Percentiles rank a stretch among this genome's conserved stretches.
Evolutionary conservation across 805 yeast genomes (phyloP).

Genomic region (Brettanomyces naardenensis): DNA sequence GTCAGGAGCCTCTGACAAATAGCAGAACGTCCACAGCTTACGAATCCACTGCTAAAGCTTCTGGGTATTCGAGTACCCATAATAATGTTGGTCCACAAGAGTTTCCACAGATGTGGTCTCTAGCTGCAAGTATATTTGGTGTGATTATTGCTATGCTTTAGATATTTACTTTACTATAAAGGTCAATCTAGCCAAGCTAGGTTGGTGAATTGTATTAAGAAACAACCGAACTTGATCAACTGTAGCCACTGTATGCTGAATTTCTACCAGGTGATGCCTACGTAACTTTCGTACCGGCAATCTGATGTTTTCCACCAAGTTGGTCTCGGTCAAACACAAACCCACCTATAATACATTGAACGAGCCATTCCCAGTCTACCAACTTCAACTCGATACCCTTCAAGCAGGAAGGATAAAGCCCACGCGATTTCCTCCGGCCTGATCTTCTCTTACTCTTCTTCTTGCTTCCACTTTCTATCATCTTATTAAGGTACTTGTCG

Average conservation of each 20-base stretch:
- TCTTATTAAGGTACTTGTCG: neutral
- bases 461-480: neutral
- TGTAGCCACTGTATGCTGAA: no score
- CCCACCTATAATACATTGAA: conserved; percentile 44
- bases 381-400: conserved; percentile 17
- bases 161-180: no score
- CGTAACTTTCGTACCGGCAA: no score
- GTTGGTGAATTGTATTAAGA: no score
- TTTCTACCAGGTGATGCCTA: no score
- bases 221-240: no score
- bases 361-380: conserved; percentile 61
- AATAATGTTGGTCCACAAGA: conserved; percentile 2
- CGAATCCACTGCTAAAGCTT: neutral
- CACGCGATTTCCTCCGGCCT: neutral
- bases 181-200: no score
- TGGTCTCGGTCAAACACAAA: no score
- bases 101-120: no score
- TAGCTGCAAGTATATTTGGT: no score
- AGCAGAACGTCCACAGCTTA: neutral
- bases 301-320: no score
- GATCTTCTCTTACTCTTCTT: neutral
- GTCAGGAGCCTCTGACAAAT: neutral
- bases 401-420: neutral
- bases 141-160: no score
- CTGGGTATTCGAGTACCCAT: neutral